Conservation (phyloP, 2,329 filamentous ascomycete genomes). For the Westerdykella aurantiaca region DNA sequence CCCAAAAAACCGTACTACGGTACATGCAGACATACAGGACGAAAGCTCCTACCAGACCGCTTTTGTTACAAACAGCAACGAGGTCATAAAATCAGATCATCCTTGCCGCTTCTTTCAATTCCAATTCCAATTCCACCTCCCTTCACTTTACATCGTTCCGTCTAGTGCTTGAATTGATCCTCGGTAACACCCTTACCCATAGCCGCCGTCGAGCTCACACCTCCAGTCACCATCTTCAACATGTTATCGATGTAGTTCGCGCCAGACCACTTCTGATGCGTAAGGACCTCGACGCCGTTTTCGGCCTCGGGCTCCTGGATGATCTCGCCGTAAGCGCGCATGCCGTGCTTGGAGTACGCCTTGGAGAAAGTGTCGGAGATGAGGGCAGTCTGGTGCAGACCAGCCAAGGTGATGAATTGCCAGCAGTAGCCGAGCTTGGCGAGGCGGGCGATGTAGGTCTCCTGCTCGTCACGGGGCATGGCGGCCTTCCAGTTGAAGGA, state of each 20-base stretch:
- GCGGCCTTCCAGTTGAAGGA: conserved; percentile 99
- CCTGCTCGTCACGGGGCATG: conserved; percentile 85
- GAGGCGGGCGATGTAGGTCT: conserved; percentile 93
- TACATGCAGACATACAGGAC: no score
- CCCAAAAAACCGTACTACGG: no score
- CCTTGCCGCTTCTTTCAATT: no score
- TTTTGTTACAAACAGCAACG: no score
- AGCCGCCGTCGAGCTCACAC: conserved; percentile 82
- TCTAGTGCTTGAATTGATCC: conserved; percentile 72
- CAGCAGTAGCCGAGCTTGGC: conserved; percentile 90
- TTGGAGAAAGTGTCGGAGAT: conserved; percentile 84
- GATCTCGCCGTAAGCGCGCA: conserved; percentile 94
- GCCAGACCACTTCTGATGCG: conserved; percentile 98
- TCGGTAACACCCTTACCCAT: conserved; percentile 99
- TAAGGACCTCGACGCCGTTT: conserved; percentile 84
- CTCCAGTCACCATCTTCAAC: conserved; percentile 94
- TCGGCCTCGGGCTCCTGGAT: conserved; percentile 98
- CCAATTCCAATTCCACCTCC: neutral
- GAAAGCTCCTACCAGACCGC: no score
- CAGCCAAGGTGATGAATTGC: conserved; percentile 99
- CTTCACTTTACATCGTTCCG: neutral
- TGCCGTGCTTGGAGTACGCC: conserved; percentile 74
- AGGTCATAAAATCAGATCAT: no score
- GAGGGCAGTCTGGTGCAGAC: conserved; percentile 89
- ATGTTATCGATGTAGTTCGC: conserved; percentile 92